Conservation (phyloP, 2,329 filamentous ascomycete genomes). For the Penicillium sp. region DNA sequence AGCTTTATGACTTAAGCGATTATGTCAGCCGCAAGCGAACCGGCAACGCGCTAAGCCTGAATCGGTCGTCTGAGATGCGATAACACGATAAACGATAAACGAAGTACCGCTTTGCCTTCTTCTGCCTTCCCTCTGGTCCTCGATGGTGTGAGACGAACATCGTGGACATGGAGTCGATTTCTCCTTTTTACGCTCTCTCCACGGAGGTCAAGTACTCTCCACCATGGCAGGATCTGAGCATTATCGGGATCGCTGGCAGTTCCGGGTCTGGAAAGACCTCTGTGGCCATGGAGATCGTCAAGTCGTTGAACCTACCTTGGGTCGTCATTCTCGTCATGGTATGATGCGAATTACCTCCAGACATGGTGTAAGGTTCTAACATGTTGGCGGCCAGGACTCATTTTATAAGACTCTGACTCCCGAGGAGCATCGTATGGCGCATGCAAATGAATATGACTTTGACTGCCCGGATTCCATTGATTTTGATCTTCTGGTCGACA, state of each 20-base stretch:
- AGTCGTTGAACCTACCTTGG: slow-evolving; percentile 88
- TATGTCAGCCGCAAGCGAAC: slow-evolving; percentile 34
- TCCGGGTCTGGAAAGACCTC: slow-evolving; percentile 96
- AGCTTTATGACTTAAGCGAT: slow-evolving; percentile 19
- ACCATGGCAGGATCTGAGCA: slow-evolving; percentile 93
- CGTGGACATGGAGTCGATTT: slow-evolving; percentile 36
- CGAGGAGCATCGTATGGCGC: slow-evolving; percentile 76
- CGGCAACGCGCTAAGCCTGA: slow-evolving; percentile 29
- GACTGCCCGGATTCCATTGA: slow-evolving; percentile 93
- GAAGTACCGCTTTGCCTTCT: neutral
- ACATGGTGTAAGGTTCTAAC: slow-evolving; percentile 15
- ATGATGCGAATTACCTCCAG: slow-evolving; percentile 28
- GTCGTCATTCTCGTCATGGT: slow-evolving; percentile 98
- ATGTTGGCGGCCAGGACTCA: slow-evolving; percentile 65
- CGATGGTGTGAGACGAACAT: slow-evolving; percentile 4
- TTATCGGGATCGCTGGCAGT: slow-evolving; percentile 93
- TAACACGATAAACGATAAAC: slow-evolving; percentile 7
- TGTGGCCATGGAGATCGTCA: slow-evolving; percentile 85
- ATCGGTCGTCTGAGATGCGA: slow-evolving; percentile 18
- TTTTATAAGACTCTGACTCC: slow-evolving; percentile 89
- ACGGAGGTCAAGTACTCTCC: slow-evolving; percentile 73
- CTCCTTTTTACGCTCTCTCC: slow-evolving; percentile 36
- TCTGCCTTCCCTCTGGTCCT: neutral
- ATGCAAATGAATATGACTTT: slow-evolving; percentile 91
- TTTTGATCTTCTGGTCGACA: slow-evolving; percentile 82